Percentiles rank a stretch among this genome's conserved stretches.
These are phyloP conservation scores for Salix caprea DNA, from an alignment of 345 rosid genomes.

Conservation along the genomic window DNA sequence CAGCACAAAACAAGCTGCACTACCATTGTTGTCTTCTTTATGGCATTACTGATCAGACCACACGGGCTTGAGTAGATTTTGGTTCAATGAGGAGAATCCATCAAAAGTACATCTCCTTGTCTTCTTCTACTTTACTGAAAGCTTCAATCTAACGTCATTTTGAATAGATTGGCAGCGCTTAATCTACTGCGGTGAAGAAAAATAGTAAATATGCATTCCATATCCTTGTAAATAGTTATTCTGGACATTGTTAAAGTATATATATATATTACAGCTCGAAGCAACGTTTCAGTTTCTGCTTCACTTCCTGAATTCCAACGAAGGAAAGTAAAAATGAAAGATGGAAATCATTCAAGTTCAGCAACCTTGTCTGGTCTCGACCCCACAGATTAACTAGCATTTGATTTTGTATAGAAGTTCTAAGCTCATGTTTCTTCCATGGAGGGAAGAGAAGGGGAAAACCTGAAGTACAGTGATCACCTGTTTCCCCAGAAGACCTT, in stretches of 20 bases:
- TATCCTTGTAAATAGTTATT: neutral
- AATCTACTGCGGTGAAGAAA: neutral
- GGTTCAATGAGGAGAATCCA: neutral
- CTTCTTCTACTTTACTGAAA: neutral
- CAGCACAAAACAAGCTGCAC: slow-evolving; percentile 1
- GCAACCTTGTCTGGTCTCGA: neutral
- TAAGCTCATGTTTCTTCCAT: neutral
- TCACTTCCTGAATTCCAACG: neutral
- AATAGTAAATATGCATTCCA: neutral
- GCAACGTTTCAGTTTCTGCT: neutral
- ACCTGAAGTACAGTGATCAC: neutral
- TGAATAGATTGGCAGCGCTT: neutral
- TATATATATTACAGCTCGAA: neutral
- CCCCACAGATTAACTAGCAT: neutral
- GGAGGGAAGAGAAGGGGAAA: neutral
- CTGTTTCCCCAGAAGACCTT: neutral
- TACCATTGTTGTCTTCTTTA: neutral
- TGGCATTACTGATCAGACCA: slow-evolving; percentile 1
- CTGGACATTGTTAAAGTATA: too few species aligned
- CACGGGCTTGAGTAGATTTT: neutral
- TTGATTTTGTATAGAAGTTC: neutral
- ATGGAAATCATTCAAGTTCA: neutral
- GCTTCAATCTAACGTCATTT: slow-evolving; percentile 2
- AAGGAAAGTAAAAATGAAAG: neutral
- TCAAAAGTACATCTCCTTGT: slow-evolving; percentile 3